Base-by-base conservation (phyloP, 805 yeast species). In the Monosporozyma aerobia region DNA sequence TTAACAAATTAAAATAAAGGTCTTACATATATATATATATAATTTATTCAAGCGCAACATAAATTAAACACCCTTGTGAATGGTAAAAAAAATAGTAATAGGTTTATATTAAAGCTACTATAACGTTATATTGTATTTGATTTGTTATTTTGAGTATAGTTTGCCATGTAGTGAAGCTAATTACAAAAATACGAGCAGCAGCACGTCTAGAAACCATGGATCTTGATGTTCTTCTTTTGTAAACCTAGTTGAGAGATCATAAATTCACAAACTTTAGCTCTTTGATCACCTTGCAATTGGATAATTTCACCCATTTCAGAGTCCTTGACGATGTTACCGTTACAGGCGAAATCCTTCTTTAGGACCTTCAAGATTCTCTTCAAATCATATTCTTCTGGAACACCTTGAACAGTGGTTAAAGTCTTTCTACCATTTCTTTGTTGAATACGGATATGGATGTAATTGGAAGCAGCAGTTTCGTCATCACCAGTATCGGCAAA, bases 401-500 rank as follows among this genome's bases (percentile, higher is more conserved):
- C 81, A 69, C 99, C 99, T 77, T 94, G 98, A 57, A 92, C 98
- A 44, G 99, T 92, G 61, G 99, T 92, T 71, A 92, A 82, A 58
- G 98, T 92, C 77, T 92, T 92, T 77, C 98, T 90, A 71, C 99
- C 99, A 78, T 94, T 92, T 80, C 99, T 92, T 78, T 92, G 99
- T 77, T 92, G 99, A 72, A 95, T 92, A 80, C 99, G 95, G 73
- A 92, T 86, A 75, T 90, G 99, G 74, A 92, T 88, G 77, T 90
- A 89, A 78, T 88, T 90, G 55, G 95, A 83, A 69, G 95, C 87
- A 76, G 92, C 92, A 64, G 96, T 86, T 73, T 92, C 97, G 77
- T 94, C 95, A 82, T 92, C 98, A 79, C 97, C 98, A 76, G 97
- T 90, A 75, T 92, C 99, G 84, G 98, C 97, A 84, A 92, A 92